Percentiles rank a stretch among this genome's conserved stretches.
Evolutionary conservation across 176 grass and related monocot genomes (phyloP).

Genomic region (Avena eriantha): DNA sequence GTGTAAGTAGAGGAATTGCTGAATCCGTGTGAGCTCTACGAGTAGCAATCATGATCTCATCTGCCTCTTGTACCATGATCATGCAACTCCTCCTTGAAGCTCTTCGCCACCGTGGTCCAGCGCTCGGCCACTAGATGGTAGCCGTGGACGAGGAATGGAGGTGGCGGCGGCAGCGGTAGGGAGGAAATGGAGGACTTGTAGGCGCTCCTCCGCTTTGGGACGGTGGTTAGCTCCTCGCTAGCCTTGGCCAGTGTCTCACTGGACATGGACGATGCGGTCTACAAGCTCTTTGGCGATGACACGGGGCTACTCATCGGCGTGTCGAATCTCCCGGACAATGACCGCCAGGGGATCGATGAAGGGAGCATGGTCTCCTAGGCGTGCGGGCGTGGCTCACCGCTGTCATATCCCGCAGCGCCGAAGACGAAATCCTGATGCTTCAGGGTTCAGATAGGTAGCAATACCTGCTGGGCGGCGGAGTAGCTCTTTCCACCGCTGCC

Average conservation of each 20-base stretch:
- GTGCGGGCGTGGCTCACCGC: constrained; percentile 4
- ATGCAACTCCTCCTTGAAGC: constrained; percentile 88
- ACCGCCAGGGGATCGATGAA: constrained; percentile 90
- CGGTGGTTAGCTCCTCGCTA: constrained; percentile 44
- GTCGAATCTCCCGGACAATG: constrained; percentile 56
- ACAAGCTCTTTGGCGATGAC: constrained; percentile 42
- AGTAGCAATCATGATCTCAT: constrained; percentile 6
- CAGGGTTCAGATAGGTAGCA: constrained; percentile 63
- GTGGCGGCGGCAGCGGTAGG: constrained; percentile 66
- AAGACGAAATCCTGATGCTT: constrained; percentile 40
- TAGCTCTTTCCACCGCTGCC: constrained; percentile 5
- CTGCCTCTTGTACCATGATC: constrained; percentile 57
- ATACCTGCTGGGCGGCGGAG: constrained; percentile 36
- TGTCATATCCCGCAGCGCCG: background rate
- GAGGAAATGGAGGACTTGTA: constrained; percentile 51
- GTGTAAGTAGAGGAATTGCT: constrained; percentile 30
- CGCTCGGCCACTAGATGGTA: constrained; percentile 53
- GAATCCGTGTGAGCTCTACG: background rate
- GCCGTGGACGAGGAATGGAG: constrained; percentile 60
- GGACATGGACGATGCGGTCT: constrained; percentile 56
- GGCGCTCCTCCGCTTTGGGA: constrained; percentile 47
- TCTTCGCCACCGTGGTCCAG: constrained; percentile 47
- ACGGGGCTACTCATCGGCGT: constrained; percentile 39
- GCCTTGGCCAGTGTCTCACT: constrained; percentile 53
- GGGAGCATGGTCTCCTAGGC: constrained; percentile 57